Percentiles rank a stretch among this genome's conserved stretches.
Evolutionary conservation across 1,139 yeast genomes (phyloP).

Genomic region (Nakaseomyces glabratus): DNA sequence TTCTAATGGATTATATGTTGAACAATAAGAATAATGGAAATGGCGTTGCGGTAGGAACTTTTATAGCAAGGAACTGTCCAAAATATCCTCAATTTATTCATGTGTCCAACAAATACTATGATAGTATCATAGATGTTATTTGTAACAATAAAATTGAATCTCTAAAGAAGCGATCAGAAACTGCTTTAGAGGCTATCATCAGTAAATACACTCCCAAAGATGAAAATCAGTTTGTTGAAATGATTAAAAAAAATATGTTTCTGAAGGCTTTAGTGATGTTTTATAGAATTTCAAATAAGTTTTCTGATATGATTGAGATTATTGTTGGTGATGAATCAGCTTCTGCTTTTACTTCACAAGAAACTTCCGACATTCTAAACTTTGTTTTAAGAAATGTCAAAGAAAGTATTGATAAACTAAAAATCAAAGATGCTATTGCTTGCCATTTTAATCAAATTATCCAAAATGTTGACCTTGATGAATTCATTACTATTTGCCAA

Average conservation of each 20-base stretch:
- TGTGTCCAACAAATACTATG: slow-evolving; percentile 50
- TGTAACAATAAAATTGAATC: slow-evolving; percentile 31
- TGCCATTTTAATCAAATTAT: slow-evolving; percentile 12
- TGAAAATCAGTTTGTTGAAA: slow-evolving; percentile 37
- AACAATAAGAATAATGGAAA: slow-evolving; percentile 14
- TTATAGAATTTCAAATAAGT: no score
- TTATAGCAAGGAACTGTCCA: slow-evolving; percentile 67
- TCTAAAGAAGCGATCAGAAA: slow-evolving; percentile 49
- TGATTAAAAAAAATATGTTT: slow-evolving; percentile 46
- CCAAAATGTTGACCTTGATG: slow-evolving; percentile 7
- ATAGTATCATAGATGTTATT: slow-evolving; percentile 41
- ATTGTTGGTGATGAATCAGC: no score
- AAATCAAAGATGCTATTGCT: slow-evolving; percentile 7
- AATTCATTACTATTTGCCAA: slow-evolving; percentile 13
- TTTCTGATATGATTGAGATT: no score
- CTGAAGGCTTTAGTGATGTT: slow-evolving; percentile 49
- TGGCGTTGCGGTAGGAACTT: slow-evolving; percentile 44
- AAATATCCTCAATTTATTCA: slow-evolving; percentile 72
- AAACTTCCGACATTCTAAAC: no score
- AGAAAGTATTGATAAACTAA: slow-evolving; percentile 9
- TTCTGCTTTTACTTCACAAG: no score
- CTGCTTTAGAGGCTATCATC: slow-evolving; percentile 60
- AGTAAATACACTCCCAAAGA: slow-evolving; percentile 53
- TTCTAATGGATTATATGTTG: slow-evolving; percentile 23
- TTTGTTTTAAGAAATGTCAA: no score